Evolutionary conservation across 306 rosid genomes (phyloP).

Genomic region (Amphicarpaea edgeworthii): DNA sequence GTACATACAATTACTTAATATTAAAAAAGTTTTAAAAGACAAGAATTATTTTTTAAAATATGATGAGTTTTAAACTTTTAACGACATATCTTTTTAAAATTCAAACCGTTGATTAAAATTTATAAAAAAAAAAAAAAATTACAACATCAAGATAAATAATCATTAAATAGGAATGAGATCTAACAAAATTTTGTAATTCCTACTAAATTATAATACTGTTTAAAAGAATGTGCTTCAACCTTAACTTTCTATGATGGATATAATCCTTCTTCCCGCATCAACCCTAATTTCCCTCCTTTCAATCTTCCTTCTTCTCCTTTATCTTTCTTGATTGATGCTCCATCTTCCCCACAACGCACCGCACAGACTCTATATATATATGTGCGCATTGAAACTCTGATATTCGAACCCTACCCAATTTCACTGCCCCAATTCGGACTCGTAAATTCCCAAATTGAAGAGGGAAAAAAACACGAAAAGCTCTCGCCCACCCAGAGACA

Average conservation of each 20-base stretch:
- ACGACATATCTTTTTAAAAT: too few relatives aligned
- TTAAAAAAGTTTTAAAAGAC: too few relatives aligned
- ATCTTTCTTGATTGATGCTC: background rate
- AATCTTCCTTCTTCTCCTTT: background rate
- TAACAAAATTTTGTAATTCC: too few relatives aligned
- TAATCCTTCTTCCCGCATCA: background rate
- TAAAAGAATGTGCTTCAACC: background rate
- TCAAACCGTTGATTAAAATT: too few relatives aligned
- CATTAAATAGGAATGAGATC: too few relatives aligned
- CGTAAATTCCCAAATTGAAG: background rate
- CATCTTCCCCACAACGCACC: background rate
- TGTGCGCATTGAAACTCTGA: background rate
- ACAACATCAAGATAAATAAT: too few relatives aligned
- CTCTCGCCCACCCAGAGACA: background rate
- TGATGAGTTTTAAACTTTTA: too few relatives aligned
- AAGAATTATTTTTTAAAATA: too few relatives aligned
- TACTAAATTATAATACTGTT: too few relatives aligned
- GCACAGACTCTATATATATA: background rate
- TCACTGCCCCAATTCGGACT: background rate
- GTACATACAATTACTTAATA: too few relatives aligned
- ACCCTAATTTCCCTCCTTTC: conserved; percentile 28
- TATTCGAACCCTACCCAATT: background rate
- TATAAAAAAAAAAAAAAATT: too few relatives aligned
- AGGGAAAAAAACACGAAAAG: background rate
- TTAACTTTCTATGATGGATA: background rate